Percentiles rank a stretch among this genome's conserved stretches.
phyloP scores from a whole-genome alignment of 176 grass and related monocot species.

The Oryza meridionalis region DNA sequence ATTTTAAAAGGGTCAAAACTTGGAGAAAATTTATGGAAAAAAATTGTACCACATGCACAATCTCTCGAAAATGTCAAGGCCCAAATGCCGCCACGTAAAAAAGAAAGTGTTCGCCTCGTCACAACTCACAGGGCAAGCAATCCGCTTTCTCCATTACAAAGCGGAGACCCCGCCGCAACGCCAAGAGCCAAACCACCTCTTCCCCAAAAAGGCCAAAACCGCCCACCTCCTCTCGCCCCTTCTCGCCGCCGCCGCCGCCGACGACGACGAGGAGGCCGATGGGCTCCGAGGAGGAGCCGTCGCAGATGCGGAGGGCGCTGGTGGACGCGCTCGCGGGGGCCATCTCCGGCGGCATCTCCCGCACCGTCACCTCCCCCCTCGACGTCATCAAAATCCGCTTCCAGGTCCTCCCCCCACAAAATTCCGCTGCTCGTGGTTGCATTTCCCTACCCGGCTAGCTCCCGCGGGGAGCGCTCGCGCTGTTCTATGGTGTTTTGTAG shows the following conservation, averaged over 20 bases:
- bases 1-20: not conserved
- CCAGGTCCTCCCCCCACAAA: conserved; percentile 55
- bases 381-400: conserved; percentile 99
- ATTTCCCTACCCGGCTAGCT: not conserved
- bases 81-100: not conserved
- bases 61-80: too few species aligned
- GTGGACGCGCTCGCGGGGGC: conserved; percentile 79
- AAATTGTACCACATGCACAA: too few species aligned
- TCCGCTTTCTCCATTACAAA: not conserved
- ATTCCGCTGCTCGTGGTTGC: not conserved
- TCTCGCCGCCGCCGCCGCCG: not conserved
- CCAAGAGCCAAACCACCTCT: conserved; percentile 35
- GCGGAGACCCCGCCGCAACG: not conserved
- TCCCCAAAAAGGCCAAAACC: conserved; percentile 38
- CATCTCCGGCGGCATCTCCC: conserved; percentile 86
- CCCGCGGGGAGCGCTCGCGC: not conserved
- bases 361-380: conserved; percentile 90
- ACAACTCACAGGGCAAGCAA: not conserved
- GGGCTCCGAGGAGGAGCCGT: conserved; percentile 51
- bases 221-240: not conserved
- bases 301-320: conserved; percentile 71
- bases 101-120: not conserved
- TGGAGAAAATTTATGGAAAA: not conserved
- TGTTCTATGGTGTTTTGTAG: not conserved
- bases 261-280: not conserved